Evolutionary conservation across 306 rosid species (phyloP), one percentile per base, ranked within the genome.

Genomic region (Hippophae gyantsensis): DNA sequence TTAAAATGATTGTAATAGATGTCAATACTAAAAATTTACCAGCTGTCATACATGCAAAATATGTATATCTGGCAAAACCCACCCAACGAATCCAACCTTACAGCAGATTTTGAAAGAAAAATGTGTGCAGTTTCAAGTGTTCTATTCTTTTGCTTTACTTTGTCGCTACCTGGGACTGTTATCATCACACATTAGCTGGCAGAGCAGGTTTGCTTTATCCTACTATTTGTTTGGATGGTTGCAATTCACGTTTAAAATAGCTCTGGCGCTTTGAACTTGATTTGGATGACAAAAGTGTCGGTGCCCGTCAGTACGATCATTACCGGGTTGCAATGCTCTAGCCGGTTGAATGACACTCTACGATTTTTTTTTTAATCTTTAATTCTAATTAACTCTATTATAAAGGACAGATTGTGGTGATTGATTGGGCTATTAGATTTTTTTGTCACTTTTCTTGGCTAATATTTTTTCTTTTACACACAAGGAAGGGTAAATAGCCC

Each of bases 201-300:
- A 69, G 66, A 53, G 85, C 90, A 82, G 86, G 86, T 84, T 66
- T 67, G 81, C 74, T 72, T 77, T 80, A 93, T 74, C 87, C 63
- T 61, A 32, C 68, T 59, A 53, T 69, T 74, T 73, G 72, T 72
- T 82, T 67, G 73, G 52, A 47, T 70, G 51, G 65, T 54, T 72
- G 56, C 49, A 44, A 61, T 48, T 52, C 52, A 25, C 57, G 60
- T 42, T 65, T 62, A 47, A 65, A 70, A 41, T 14, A 46, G 6
- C 27, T 56, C 49, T 48, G 51, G 44, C 23, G 43, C 72, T 43
- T 11, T 60, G 46, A 13, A 18, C 38, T 10, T 40, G 63, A 53
- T 79, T 81, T 66, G 82, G 69, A 75, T 71, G 18, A 60, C 60
- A 56, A 48, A 18, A 3, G 67, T 79, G 89, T 86, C 84, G 94